Evolutionary conservation across 2,329 filamentous ascomycete genomes (phyloP).

Genomic region (Colletotrichum sansevieriae): DNA sequence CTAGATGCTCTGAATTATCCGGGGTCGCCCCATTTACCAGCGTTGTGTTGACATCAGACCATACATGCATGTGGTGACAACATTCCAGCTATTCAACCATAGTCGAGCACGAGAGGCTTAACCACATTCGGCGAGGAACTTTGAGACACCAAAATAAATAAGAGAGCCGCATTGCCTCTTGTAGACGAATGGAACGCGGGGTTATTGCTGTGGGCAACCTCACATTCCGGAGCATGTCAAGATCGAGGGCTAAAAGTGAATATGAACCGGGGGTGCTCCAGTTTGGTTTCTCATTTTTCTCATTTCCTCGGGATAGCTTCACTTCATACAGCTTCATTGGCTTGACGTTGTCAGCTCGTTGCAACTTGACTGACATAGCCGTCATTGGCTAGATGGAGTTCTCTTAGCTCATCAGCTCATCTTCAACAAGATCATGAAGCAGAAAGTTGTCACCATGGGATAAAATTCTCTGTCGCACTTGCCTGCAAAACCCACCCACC

Average conservation of each 20-base stretch:
- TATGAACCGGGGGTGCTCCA: neutral
- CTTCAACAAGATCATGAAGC: neutral
- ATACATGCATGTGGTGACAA: conserved; percentile 8
- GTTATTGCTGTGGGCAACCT: conserved; percentile 34
- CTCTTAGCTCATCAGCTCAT: neutral
- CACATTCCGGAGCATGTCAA: conserved; percentile 17
- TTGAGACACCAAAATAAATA: conserved; percentile 29
- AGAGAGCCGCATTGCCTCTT: neutral
- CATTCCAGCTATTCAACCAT: neutral
- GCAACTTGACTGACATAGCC: too few relatives aligned
- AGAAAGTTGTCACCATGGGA: conserved; percentile 1
- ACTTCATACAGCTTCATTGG: neutral
- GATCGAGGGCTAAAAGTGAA: neutral
- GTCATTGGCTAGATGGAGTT: too few relatives aligned
- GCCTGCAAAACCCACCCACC: neutral
- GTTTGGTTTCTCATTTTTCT: neutral
- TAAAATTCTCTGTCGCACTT: conserved; percentile 6
- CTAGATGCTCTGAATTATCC: neutral
- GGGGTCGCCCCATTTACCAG: neutral
- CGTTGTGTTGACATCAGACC: neutral
- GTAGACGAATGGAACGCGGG: conserved; percentile 13
- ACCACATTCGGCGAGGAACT: neutral
- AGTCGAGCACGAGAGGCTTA: neutral
- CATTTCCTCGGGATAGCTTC: conserved; percentile 12
- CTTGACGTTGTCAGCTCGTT: neutral